Conservation (phyloP, 768 basidiomycete genomes). For the Termitomyces sp. region DNA sequence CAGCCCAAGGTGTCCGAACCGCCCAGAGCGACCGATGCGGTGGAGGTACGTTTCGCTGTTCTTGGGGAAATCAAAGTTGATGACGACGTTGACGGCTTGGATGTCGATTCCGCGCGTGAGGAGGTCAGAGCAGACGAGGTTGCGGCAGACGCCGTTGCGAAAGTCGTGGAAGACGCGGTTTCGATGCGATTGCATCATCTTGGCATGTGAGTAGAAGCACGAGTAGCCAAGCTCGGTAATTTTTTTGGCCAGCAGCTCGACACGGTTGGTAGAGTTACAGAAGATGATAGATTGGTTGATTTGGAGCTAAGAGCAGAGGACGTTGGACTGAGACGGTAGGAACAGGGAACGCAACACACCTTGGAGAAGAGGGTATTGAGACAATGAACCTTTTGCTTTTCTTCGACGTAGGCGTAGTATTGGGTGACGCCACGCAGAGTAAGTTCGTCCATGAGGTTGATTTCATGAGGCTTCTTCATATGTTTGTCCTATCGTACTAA, state of each 20-base stretch:
- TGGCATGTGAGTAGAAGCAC: conserved; percentile 99
- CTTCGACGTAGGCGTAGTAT: conserved; percentile 99
- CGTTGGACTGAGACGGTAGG: neutral
- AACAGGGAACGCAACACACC: conserved; percentile 35
- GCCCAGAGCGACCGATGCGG: conserved; percentile 95
- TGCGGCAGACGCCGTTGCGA: conserved; percentile 96
- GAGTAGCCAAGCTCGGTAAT: conserved; percentile 99
- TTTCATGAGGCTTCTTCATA: conserved; percentile 94
- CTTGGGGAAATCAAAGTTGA: conserved; percentile 99
- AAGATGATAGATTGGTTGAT: conserved; percentile 99
- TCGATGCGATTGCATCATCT: conserved; percentile 98
- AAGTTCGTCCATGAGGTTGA: conserved; percentile 99
- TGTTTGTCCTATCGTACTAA: conserved; percentile 70
- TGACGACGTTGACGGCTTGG: conserved; percentile 99
- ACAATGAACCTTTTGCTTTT: conserved; percentile 99
- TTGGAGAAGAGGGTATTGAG: conserved; percentile 99
- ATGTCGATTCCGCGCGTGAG: conserved; percentile 99
- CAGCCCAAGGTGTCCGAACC: conserved; percentile 94
- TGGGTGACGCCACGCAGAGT: conserved; percentile 98
- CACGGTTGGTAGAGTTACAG: conserved; percentile 99
- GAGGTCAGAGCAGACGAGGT: conserved; percentile 96
- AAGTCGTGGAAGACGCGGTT: conserved; percentile 99
- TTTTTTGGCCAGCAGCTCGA: conserved; percentile 98
- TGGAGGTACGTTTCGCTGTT: conserved; percentile 99
- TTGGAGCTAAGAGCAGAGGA: conserved; percentile 65